Percentiles rank a stretch among this genome's conserved stretches.
These are phyloP conservation scores for Myrica gale DNA, from an alignment of 306 rosid genomes.

Conservation along the genomic window DNA sequence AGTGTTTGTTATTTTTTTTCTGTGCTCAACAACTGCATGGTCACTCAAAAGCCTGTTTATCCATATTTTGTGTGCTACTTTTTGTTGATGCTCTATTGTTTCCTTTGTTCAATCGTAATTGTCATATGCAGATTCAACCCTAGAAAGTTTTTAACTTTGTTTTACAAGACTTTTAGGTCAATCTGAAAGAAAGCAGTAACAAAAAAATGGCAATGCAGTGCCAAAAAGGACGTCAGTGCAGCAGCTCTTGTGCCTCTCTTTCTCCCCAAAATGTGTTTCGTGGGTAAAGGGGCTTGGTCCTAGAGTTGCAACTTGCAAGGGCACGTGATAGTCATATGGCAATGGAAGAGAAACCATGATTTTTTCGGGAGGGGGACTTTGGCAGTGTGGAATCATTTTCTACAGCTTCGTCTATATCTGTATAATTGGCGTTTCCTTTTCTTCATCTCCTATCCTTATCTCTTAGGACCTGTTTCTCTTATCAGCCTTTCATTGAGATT, in stretches of 20 bases:
- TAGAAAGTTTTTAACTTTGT: neutral
- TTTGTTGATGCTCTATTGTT: neutral
- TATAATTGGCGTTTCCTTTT: constrained; percentile 23
- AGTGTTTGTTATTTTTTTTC: too few species aligned
- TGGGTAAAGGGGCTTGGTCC: constrained; percentile 38
- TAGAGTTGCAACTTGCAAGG: constrained; percentile 27
- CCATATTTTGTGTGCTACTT: neutral
- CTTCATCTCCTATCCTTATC: constrained; percentile 35
- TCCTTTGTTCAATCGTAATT: neutral
- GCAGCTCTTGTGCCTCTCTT: neutral
- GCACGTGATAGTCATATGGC: constrained; percentile 59
- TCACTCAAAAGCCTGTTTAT: constrained; percentile 3
- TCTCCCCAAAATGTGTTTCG: constrained; percentile 15
- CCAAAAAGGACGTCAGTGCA: constrained; percentile 15
- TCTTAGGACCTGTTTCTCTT: constrained; percentile 24
- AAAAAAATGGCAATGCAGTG: constrained; percentile 10
- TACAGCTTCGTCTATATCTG: constrained; percentile 31
- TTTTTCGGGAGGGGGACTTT: constrained; percentile 27
- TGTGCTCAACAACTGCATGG: too few species aligned
- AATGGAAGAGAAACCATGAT: constrained; percentile 28
- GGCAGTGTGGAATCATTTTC: constrained; percentile 39
- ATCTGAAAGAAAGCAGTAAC: neutral
- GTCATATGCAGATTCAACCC: neutral
- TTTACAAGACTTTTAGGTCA: neutral
- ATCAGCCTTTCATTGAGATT: constrained; percentile 23